Base-by-base conservation (phyloP, 805 yeast species). In the Henningerozyma blattae region DNA sequence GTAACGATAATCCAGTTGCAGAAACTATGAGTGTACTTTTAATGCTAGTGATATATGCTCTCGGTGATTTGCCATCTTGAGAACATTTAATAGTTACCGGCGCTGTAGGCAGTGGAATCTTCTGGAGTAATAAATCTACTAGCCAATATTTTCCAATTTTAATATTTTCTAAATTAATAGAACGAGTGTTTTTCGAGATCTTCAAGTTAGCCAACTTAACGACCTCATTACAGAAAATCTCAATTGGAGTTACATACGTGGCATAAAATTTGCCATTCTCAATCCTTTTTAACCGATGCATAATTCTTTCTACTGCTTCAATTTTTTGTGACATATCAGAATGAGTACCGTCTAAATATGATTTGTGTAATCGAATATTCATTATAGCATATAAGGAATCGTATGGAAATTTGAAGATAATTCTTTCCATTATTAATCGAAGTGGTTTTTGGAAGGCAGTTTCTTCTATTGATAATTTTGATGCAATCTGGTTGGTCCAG, bases 401-500 rank as follows among this genome's bases (percentile, higher is more conserved):
- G 52, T 65, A 75, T 0, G 95, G 95, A 46, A 82, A 80, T 19
- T 64, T 65, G 8, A 42, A 45, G 34, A 77, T 65, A 10, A 79
- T 48, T 9, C 62, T 48, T 10, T 58, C 39, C 24, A 83, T 54
- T 13, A 82, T 52, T 1, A 50, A 43, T 24, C 67, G 65, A 16
- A 86, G 52, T 1, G 68, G 47, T 2, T 39, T 48, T 46, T 83
- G 94, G 45, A 85, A 86, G 0, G 46, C 48, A 1, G 66, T 50
- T 0, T 43, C 34, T 8, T 71, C 80, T 24, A 56, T 58, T 1
- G 71, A 58, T 13, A 87, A 48, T 35, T 91, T 63, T 0, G 96
- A 83, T 3, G 82, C 64, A 30, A 87, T 64, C 50, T 87, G 97
- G 38, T 79, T 77, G 25, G 77, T 64, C 95, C 96, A 87, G 0